These are phyloP conservation scores for Tolypocladium guangdongense DNA, from an alignment of 2,329 filamentous ascomycete species.

Conservation along the genomic window DNA sequence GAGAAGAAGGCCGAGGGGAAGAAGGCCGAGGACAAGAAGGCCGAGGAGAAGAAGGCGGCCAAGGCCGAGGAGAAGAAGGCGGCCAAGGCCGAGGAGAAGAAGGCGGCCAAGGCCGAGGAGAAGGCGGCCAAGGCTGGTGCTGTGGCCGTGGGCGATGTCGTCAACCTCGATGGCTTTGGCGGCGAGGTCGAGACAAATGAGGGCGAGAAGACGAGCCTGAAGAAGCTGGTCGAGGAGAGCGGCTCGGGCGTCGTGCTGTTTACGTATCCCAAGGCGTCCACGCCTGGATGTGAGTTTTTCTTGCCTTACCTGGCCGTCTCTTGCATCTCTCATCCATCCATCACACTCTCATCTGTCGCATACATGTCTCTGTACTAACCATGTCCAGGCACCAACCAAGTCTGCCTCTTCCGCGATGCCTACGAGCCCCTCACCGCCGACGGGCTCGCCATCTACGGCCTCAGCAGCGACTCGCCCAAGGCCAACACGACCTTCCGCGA, in stretches of 20 bases:
- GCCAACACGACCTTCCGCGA: conserved; percentile 87
- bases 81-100: conserved; percentile 13
- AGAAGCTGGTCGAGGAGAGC: conserved; percentile 72
- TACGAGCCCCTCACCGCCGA: conserved; percentile 65
- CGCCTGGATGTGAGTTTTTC: conserved; percentile 70
- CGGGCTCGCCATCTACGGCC: conserved; percentile 79
- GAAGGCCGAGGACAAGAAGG: conserved; percentile 19
- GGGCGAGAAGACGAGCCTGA: conserved; percentile 67
- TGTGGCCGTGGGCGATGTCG: conserved; percentile 41
- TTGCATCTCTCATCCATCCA: background rate
- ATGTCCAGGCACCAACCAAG: conserved; percentile 77
- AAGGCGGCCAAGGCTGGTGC: conserved; percentile 20
- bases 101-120: conserved; percentile 21
- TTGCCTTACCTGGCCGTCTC: background rate
- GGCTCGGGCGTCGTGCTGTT: conserved; percentile 82
- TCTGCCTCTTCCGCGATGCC: conserved; percentile 82
- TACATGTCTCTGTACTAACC: background rate
- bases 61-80: conserved; percentile 14
- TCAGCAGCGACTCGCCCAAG: conserved; percentile 79
- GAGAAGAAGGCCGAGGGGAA: conserved; percentile 9
- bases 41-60: too few species aligned
- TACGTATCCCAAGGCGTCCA: conserved; percentile 91
- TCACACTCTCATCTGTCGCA: background rate
- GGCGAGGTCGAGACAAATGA: conserved; percentile 78
- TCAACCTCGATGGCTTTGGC: conserved; percentile 49